phyloP scores from a whole-genome alignment of 768 basidiomycete genomes.

The Kondoa malvinella region DNA sequence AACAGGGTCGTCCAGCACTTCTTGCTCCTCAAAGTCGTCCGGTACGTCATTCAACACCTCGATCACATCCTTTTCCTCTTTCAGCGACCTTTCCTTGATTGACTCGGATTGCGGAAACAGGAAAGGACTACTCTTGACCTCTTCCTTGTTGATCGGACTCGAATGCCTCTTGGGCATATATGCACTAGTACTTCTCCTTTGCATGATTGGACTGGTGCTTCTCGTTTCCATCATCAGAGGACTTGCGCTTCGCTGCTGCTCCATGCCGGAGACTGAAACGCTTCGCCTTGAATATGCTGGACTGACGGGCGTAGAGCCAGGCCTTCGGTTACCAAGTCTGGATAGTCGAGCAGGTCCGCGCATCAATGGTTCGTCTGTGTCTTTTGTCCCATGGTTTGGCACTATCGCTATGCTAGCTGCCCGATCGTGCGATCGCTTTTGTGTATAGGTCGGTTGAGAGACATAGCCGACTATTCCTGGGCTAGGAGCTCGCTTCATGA shows the following conservation, averaged over 20 bases:
- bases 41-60: no score
- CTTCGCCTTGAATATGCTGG: neutral
- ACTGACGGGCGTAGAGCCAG: neutral
- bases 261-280: neutral
- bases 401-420: neutral
- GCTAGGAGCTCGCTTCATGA: neutral
- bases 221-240: no score
- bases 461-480: neutral
- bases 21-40: no score
- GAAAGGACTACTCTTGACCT: no score
- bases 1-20: no score
- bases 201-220: no score
- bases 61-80: no score
- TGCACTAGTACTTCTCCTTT: neutral
- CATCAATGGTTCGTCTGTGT: neutral
- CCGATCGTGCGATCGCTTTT: neutral
- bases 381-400: neutral
- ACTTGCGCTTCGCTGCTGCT: no score
- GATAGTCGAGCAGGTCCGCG: neutral
- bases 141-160: no score
- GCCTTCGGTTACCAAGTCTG: neutral
- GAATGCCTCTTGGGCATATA: no score
- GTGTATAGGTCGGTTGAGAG: neutral
- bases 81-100: neutral
- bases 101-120: neutral